phyloP scores from a whole-genome alignment of 345 rosid species.

The Pugionium cornutum region DNA sequence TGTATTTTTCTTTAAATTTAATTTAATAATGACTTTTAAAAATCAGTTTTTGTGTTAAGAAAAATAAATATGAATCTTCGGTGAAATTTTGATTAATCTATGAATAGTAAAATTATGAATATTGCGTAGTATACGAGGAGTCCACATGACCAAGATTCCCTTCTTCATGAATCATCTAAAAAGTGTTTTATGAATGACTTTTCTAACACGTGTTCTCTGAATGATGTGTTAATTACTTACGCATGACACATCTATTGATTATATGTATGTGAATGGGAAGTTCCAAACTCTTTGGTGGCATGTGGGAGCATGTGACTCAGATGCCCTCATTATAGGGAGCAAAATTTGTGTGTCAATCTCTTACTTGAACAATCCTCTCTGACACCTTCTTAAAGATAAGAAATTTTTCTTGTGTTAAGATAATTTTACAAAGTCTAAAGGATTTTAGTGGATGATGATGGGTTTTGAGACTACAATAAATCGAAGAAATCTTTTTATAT shows the following conservation, averaged over 20 bases:
- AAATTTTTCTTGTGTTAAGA: neutral
- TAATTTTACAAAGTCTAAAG: neutral
- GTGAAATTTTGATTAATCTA: too few relatives aligned
- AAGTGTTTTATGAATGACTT: constrained; percentile 23
- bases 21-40: too few relatives aligned
- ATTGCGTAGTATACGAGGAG: neutral
- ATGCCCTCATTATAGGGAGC: constrained; percentile 45
- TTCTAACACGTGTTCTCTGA: constrained; percentile 33
- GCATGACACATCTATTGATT: constrained; percentile 22
- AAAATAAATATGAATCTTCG: too few relatives aligned
- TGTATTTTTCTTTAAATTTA: too few relatives aligned
- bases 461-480: constrained; percentile 6
- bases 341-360: constrained; percentile 40
- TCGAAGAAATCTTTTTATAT: neutral
- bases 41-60: too few relatives aligned
- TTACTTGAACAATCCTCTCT: constrained; percentile 37
- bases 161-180: constrained; percentile 21
- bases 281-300: constrained; percentile 44
- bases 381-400: constrained; percentile 12
- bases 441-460: constrained; percentile 30
- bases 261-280: constrained; percentile 24
- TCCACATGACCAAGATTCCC: constrained; percentile 40
- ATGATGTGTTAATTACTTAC: constrained; percentile 25
- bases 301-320: constrained; percentile 45
- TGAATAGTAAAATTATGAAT: too few relatives aligned